Evolutionary conservation across 345 rosid genomes (phyloP).

Genomic region (Lepidium didymum): DNA sequence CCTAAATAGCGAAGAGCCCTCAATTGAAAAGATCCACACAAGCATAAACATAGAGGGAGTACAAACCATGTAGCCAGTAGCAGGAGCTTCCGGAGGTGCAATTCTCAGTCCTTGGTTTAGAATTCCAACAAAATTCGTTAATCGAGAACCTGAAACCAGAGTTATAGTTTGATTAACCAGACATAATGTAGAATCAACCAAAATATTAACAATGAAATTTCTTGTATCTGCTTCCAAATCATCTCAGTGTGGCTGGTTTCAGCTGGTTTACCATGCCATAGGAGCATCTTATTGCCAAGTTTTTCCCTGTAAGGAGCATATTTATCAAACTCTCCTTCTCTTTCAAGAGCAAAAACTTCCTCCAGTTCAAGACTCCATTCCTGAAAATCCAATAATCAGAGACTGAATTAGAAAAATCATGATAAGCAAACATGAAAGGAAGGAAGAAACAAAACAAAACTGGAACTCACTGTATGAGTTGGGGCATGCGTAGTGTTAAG

Average conservation of each 20-base stretch:
- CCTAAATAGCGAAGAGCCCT: neutral
- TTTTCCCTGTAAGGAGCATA: constrained; percentile 62
- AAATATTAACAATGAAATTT: neutral
- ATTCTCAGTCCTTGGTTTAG: constrained; percentile 94
- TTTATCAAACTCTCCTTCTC: constrained; percentile 81
- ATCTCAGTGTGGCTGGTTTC: neutral
- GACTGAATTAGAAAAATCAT: neutral
- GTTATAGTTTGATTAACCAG: neutral
- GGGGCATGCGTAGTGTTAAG: constrained; percentile 86
- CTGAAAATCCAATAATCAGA: constrained; percentile 30
- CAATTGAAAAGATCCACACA: neutral
- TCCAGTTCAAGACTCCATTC: constrained; percentile 91
- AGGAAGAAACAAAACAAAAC: neutral
- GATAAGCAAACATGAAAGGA: neutral
- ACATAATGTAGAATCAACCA: neutral
- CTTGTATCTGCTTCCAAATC: neutral
- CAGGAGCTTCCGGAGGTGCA: constrained; percentile 99
- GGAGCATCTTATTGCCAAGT: constrained; percentile 81
- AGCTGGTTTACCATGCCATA: constrained; percentile 75
- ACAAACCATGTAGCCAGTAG: constrained; percentile 95
- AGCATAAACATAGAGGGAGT: constrained; percentile 19
- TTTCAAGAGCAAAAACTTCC: constrained; percentile 84
- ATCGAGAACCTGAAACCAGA: constrained; percentile 66
- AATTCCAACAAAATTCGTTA: constrained; percentile 92
- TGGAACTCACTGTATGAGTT: constrained; percentile 65